Percentiles rank a stretch among this genome's conserved stretches.
Conservation (phyloP, 148 eudicot species). For the Rhododendron kiyosumense region DNA sequence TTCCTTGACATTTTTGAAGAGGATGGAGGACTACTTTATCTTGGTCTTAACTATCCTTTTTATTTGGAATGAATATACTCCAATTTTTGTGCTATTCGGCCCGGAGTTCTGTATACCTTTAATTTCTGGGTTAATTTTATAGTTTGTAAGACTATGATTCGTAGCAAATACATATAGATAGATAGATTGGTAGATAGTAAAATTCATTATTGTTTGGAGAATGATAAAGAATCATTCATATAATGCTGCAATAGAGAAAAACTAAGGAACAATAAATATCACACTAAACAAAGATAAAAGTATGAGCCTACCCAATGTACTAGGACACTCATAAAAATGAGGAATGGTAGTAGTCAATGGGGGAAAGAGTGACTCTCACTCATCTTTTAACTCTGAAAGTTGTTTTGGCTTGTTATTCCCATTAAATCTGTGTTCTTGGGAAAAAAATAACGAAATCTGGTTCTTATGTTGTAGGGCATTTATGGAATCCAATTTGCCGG, state of each 20-base stretch:
- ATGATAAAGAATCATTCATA: neutral
- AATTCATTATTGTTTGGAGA: neutral
- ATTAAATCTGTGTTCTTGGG: neutral
- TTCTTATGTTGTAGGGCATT: constrained; percentile 46
- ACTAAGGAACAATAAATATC: neutral
- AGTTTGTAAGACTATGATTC: neutral
- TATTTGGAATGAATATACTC: neutral
- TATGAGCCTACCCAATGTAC: neutral
- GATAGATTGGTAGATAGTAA: neutral
- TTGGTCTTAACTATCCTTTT: neutral
- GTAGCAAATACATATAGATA: too few species aligned
- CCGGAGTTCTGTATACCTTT: neutral
- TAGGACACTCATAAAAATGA: neutral
- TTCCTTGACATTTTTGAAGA: too few species aligned
- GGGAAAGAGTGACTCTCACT: neutral
- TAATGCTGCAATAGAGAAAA: neutral
- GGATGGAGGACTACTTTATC: too few species aligned
- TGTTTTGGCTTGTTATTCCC: neutral
- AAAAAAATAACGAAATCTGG: neutral
- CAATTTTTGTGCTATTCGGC: neutral
- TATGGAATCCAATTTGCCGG: constrained; percentile 65
- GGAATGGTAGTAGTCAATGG: neutral
- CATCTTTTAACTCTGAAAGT: neutral
- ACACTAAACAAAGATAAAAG: neutral
- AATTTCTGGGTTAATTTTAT: neutral